A percentile compares a stretch with the other conserved stretches of the same genome.
Conservation (phyloP, 331 rosid species). For the Cydonia oblonga region DNA sequence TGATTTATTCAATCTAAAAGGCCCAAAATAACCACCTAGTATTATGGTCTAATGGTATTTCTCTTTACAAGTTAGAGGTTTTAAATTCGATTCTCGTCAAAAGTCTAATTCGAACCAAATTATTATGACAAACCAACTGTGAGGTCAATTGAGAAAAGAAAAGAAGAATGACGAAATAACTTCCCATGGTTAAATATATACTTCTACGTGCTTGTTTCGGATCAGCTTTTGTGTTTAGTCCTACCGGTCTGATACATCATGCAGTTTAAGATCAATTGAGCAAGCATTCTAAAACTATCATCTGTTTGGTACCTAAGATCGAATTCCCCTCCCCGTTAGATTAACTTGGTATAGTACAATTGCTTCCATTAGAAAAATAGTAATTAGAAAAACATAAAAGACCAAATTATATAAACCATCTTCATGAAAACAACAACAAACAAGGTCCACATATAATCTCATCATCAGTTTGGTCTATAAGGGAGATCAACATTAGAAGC, state of each 20-base stretch:
- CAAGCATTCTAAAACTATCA: neutral
- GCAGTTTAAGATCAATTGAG: neutral
- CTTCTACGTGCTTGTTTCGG: neutral
- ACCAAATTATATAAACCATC: neutral
- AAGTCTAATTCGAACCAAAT: too few species aligned
- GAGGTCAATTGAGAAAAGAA: too few species aligned
- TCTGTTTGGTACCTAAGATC: neutral
- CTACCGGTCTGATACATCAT: neutral
- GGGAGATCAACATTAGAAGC: neutral
- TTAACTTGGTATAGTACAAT: neutral
- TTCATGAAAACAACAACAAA: neutral
- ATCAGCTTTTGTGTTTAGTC: neutral
- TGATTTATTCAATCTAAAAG: too few species aligned
- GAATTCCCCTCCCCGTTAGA: too few species aligned
- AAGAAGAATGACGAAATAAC: too few species aligned
- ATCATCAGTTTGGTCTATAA: neutral
- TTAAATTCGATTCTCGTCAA: too few species aligned
- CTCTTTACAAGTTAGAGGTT: accelerated
- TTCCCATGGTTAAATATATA: too few species aligned
- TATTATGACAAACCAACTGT: too few species aligned
- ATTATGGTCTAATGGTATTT: too few species aligned
- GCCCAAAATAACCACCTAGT: too few species aligned
- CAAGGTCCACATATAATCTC: neutral
- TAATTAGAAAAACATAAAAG: neutral
- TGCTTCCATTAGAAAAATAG: too few species aligned